Base-by-base conservation (phyloP, 1,139 yeast genomes). In the Geotrichum bryndzae region DNA sequence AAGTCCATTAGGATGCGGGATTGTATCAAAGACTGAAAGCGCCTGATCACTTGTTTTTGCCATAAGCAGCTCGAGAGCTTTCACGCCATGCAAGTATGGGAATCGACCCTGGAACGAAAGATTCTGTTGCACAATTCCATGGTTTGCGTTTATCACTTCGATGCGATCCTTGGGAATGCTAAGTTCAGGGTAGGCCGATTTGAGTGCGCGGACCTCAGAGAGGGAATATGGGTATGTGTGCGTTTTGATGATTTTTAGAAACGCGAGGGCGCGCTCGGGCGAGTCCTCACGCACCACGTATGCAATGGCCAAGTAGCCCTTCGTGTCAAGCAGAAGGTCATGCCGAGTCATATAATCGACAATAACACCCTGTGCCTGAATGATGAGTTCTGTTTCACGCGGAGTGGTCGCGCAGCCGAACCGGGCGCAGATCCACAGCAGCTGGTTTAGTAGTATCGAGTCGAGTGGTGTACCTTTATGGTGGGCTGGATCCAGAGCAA, bases 241-340 rank as follows among this genome's bases (percentile, higher is more conserved):
- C 15, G 52, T 38, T 50, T 66, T 65, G 6, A 71, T 65, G 11
- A 66, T 53, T 10, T 67, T 60, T 38, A 68, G 60, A 45, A 71
- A 63, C 8, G 64, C 58, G 5, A 58, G 51, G 0, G 69, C 63
- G 29, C 66, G 57, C 6, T 65, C 70, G 1, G 66, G 66, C 3
- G 69, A 64, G 4, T 66, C 58, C 23, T 60, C 54, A 5, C 59
- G 66, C n/a, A 65, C 59, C 27, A 63, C 33, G 59, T 68, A 71
- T 2, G 74, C 73, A 27, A 73, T 59, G 1, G 73, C 69, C 22
- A 72, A 61, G 38, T 70, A 66, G 10, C 76, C 76, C 60, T 73
- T 73, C 2, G 73, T 66, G 58, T 73, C 76, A 5, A 73, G n/a
- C 2, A 41, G 48, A 6, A 41, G 22, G 18, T 41, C 3, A 8